Evolutionary conservation across 2,329 filamentous ascomycete species (phyloP).

Genomic region (Curvularia sp.): DNA sequence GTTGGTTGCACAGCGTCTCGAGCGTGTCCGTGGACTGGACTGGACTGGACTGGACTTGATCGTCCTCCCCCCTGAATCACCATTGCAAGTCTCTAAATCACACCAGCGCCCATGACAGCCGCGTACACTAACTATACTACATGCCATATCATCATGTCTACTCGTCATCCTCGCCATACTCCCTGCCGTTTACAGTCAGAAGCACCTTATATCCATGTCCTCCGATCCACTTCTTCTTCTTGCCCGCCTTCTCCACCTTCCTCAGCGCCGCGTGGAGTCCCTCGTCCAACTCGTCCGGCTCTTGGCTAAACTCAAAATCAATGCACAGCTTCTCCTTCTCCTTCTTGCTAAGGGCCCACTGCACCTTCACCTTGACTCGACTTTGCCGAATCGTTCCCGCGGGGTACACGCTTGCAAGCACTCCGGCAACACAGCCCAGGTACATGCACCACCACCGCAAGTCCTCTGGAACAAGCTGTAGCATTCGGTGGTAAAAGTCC

Average conservation of each 20-base stretch:
- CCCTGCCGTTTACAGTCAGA: constrained; percentile 39
- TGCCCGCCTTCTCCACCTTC: constrained; percentile 48
- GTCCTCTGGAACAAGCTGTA: constrained; percentile 61
- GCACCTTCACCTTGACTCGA: constrained; percentile 34
- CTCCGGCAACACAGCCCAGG: constrained; percentile 65
- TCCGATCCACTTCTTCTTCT: constrained; percentile 51
- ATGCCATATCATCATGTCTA: background rate
- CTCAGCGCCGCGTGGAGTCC: constrained; percentile 40
- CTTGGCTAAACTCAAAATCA: constrained; percentile 36
- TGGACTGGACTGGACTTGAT: constrained; percentile 1
- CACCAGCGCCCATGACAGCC: background rate
- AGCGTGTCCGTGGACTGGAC: constrained; percentile 2
- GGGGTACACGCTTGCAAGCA: constrained; percentile 68
- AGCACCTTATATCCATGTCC: constrained; percentile 40
- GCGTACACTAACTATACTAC: background rate
- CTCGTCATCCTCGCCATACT: constrained; percentile 27
- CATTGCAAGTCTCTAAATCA: background rate
- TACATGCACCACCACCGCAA: constrained; percentile 72
- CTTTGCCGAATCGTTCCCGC: constrained; percentile 60
- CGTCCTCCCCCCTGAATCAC: background rate
- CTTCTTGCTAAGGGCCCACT: constrained; percentile 40
- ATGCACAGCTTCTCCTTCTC: constrained; percentile 41
- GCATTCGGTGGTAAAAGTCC: constrained; percentile 62
- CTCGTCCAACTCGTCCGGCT: constrained; percentile 44
- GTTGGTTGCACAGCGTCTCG: constrained; percentile 9